Evolutionary conservation across 768 basidiomycete genomes (phyloP), one percentile per base, ranked within the genome.

Genomic region (Russula earlei): DNA sequence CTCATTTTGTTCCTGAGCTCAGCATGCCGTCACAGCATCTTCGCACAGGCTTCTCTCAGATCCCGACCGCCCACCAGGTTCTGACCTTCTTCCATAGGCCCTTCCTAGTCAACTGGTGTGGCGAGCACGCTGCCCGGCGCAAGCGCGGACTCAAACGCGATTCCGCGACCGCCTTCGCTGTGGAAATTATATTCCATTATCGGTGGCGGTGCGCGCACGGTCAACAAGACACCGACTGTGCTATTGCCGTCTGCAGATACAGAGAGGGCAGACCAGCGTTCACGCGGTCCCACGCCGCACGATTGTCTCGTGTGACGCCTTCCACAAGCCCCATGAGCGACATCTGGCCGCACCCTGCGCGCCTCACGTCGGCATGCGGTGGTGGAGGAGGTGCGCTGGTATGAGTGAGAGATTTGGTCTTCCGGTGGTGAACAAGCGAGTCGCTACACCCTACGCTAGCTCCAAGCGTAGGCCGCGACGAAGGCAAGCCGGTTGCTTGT

Each of bases 311-410:
- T 24, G 82, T 67, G 43, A 85, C 79, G 54, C 73, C 77, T 63
- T 85, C 83, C 9, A 87, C 80, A 60, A 87, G 81, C 62, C 78
- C 81, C 83, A 87, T 82, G 65, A 86, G 61, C 12, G 58, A 60
- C 49, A 49, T 12, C 49, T 58, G 67, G 41, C 77, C 83, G 31
- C 60, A 62, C 17, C 46, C 41, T n/a, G 41, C 48, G 4, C 19
- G 42, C 17, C 43, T 42, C 11, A n/a, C n/a, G n/a, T n/a, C n/a
- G n/a, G n/a, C n/a, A n/a, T n/a, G n/a, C n/a, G n/a, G n/a, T n/a
- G n/a, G n/a, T n/a, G 56, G 59, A 8, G 56, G 20, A 10, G 37
- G 41, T 2, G 59, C 11, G 31, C 43, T 49, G 6, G 56, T 11
- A 6, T 31, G 5, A n/a, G 47, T 22, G 9, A 25, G 17, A 12